Evolutionary conservation across 1,139 yeast genomes (phyloP).

Genomic region (Wickerhamomyces sp.): DNA sequence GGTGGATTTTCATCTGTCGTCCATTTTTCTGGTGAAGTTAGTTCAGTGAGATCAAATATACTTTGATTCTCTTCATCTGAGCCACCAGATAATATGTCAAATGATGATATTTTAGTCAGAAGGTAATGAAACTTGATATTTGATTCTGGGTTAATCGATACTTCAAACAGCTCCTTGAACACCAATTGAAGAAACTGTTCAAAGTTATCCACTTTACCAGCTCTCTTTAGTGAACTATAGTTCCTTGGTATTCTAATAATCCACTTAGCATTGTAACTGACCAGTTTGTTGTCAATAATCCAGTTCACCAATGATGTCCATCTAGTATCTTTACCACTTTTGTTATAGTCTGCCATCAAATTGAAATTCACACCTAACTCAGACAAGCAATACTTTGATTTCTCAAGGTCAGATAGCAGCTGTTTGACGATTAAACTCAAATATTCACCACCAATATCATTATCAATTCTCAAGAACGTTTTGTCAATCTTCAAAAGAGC

Average conservation of each 20-base stretch:
- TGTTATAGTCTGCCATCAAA: constrained; percentile 6
- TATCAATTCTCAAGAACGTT: constrained; percentile 90
- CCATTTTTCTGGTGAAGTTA: constrained; percentile 18
- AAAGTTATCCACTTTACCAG: constrained; percentile 12
- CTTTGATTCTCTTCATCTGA: constrained; percentile 10
- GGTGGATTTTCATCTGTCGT: constrained; percentile 19
- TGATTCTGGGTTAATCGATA: constrained; percentile 17
- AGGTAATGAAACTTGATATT: constrained; percentile 21
- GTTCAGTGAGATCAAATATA: constrained; percentile 13
- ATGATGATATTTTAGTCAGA: constrained; percentile 19
- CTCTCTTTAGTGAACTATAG: constrained; percentile 10
- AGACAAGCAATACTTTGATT: constrained; percentile 22
- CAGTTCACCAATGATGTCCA: constrained; percentile 21
- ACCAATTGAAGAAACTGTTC: constrained; percentile 17
- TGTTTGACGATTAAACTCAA: constrained; percentile 88
- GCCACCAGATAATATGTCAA: constrained; percentile 19
- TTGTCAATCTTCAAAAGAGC: constrained; percentile 63
- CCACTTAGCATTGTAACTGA: constrained; percentile 25
- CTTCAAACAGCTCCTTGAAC: constrained; percentile 21
- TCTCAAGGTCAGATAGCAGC: constrained; percentile 68
- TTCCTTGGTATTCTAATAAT: constrained; percentile 22
- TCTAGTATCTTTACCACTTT: constrained; percentile 4
- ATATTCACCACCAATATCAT: constrained; percentile 83
- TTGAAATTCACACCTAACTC: constrained; percentile 22
- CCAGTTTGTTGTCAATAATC: constrained; percentile 20